These are phyloP conservation scores for Paradendryphiella salina DNA, from an alignment of 2,329 filamentous ascomycete genomes.

Conservation along the genomic window DNA sequence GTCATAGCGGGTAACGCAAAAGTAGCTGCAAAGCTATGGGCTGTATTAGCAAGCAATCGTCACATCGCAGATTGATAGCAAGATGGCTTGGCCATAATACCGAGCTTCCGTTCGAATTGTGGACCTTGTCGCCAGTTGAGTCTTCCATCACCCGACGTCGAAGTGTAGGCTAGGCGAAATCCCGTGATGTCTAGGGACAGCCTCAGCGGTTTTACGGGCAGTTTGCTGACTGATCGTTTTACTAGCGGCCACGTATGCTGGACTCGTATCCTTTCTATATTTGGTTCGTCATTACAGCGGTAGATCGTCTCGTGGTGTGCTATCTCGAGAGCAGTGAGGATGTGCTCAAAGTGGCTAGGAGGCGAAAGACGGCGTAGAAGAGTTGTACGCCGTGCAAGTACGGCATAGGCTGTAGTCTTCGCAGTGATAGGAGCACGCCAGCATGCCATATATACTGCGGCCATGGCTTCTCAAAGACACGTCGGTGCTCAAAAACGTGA, in stretches of 20 bases:
- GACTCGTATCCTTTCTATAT: not conserved
- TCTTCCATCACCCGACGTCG: not conserved
- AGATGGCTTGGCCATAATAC: slow-evolving; percentile 5
- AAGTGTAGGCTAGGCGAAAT: not conserved
- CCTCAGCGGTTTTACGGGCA: not conserved
- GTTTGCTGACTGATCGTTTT: not conserved
- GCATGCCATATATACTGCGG: not conserved
- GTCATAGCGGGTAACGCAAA: slow-evolving; percentile 35
- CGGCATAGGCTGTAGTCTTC: not conserved
- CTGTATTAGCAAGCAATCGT: slow-evolving; percentile 19
- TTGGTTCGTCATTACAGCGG: not conserved
- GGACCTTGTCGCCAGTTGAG: not conserved
- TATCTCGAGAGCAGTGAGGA: not conserved
- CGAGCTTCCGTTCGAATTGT: slow-evolving; percentile 1
- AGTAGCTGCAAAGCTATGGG: slow-evolving; percentile 6
- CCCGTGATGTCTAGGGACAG: slow-evolving; percentile 1
- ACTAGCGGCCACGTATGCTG: not conserved
- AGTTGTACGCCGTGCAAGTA: slow-evolving; percentile 7
- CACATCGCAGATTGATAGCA: slow-evolving; percentile 3
- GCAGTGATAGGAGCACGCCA: not conserved
- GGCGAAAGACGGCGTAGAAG: slow-evolving; percentile 2
- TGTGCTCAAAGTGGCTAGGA: not conserved
- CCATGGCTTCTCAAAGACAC: not conserved
- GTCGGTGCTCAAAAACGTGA: not conserved
- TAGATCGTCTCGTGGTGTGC: not conserved